These are phyloP conservation scores for Scheffersomyces insectosa DNA, from an alignment of 1,139 yeast genomes.

Conservation along the genomic window DNA sequence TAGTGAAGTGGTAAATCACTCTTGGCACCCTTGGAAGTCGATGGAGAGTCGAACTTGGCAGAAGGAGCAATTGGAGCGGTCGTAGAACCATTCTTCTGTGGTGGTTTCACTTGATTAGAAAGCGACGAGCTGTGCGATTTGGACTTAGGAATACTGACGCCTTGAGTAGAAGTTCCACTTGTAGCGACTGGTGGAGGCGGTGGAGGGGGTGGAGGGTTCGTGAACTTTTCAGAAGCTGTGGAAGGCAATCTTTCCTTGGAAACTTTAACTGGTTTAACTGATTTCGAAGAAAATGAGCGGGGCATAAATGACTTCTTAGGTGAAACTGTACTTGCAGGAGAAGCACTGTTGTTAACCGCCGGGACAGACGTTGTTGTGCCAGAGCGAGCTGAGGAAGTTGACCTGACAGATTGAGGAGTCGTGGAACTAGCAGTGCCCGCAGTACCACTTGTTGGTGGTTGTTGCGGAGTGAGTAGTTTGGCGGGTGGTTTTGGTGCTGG, in stretches of 20 bases:
- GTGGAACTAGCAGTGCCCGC: background rate
- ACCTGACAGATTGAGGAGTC: too few species aligned
- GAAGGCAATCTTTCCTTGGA: constrained; percentile 21
- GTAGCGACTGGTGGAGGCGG: constrained; percentile 4
- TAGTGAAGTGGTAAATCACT: constrained; percentile 14
- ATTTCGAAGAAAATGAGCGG: constrained; percentile 42
- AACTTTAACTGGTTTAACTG: constrained; percentile 31
- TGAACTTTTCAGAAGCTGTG: constrained; percentile 19
- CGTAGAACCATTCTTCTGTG: constrained; percentile 26
- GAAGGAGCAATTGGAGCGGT: constrained; percentile 42
- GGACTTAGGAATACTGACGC: constrained; percentile 39
- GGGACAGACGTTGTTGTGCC: background rate
- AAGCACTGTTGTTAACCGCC: constrained; percentile 1
- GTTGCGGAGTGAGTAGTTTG: constrained; percentile 12
- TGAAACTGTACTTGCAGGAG: constrained; percentile 4
- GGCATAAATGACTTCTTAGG: constrained; percentile 27
- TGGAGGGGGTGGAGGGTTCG: constrained; percentile 18
- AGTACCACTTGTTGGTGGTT: constrained; percentile 7
- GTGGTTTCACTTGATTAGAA: constrained; percentile 25
- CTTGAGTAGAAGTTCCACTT: constrained; percentile 5
- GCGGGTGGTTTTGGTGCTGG: constrained; percentile 66
- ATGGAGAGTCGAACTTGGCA: constrained; percentile 29
- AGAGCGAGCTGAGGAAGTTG: too few species aligned
- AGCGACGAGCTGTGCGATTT: constrained; percentile 46
- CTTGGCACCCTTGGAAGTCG: constrained; percentile 29